phyloP scores from a whole-genome alignment of 805 yeast genomes.

The Millerozyma acaciae region DNA sequence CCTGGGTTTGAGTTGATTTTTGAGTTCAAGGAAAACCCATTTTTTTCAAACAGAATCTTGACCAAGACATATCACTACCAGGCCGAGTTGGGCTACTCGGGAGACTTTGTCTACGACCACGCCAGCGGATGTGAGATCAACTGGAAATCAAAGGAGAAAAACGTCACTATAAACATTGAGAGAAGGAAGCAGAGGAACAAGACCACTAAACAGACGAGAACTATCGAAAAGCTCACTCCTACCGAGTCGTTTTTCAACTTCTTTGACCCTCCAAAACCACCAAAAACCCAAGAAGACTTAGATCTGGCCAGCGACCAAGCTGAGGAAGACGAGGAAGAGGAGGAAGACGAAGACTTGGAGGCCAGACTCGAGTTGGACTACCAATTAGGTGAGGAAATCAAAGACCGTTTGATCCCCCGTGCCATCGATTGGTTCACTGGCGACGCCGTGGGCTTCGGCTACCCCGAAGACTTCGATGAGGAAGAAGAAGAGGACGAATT shows the following conservation, averaged over 20 bases:
- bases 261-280: slow-evolving; percentile 87
- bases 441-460: slow-evolving; percentile 76
- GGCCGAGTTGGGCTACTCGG: slow-evolving; percentile 88
- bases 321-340: slow-evolving; percentile 42
- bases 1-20: slow-evolving; percentile 91
- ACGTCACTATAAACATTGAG: slow-evolving; percentile 83
- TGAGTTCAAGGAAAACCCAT: slow-evolving; percentile 72
- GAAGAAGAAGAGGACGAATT: slow-evolving; percentile 64
- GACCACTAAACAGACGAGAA: slow-evolving; percentile 92
- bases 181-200: slow-evolving; percentile 97
- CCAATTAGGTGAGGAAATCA: slow-evolving; percentile 92
- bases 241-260: slow-evolving; percentile 93
- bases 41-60: slow-evolving; percentile 67
- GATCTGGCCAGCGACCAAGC: slow-evolving; percentile 52
- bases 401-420: slow-evolving; percentile 92
- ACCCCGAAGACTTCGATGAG: slow-evolving; percentile 55
- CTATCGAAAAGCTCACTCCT: slow-evolving; percentile 92
- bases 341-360: slow-evolving; percentile 69
- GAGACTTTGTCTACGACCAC: slow-evolving; percentile 95
- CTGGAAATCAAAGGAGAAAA: slow-evolving; percentile 77
- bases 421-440: slow-evolving; percentile 99
- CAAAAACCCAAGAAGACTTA: slow-evolving; percentile 35
- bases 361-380: slow-evolving; percentile 86
- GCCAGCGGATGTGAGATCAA: slow-evolving; percentile 87
- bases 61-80: slow-evolving; percentile 91